Conservation (phyloP, 176 grass and related monocot species). For the Cymbopogon citratus region DNA sequence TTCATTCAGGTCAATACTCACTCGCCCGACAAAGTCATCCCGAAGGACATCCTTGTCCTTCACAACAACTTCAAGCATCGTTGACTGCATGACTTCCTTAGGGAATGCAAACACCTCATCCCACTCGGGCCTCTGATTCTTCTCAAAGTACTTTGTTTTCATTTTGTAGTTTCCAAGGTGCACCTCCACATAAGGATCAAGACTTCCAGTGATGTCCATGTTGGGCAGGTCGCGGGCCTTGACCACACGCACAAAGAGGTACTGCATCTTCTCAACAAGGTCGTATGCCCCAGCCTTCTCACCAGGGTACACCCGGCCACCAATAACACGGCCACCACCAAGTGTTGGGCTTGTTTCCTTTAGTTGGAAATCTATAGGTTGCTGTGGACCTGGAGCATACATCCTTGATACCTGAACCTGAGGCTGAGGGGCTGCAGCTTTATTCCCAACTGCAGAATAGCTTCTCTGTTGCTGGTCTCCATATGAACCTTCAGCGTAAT, state of each 20-base stretch:
- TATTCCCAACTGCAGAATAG: slow-evolving; percentile 25
- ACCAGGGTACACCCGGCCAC: slow-evolving; percentile 57
- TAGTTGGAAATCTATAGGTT: slow-evolving; percentile 71
- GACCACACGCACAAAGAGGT: slow-evolving; percentile 85
- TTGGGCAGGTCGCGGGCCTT: slow-evolving; percentile 75
- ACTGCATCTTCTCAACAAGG: slow-evolving; percentile 94
- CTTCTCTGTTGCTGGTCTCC: slow-evolving; percentile 40
- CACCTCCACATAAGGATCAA: slow-evolving; percentile 82
- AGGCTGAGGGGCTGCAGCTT: slow-evolving; percentile 28
- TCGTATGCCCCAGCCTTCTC: slow-evolving; percentile 82
- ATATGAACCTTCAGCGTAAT: slow-evolving; percentile 23
- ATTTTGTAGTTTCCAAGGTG: slow-evolving; percentile 73
- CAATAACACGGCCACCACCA: slow-evolving; percentile 77
- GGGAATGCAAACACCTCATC: slow-evolving; percentile 87
- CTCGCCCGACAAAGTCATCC: slow-evolving; percentile 59
- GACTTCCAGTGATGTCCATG: slow-evolving; percentile 84
- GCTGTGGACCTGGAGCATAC: slow-evolving; percentile 57
- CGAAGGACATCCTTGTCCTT: slow-evolving; percentile 66
- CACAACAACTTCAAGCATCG: slow-evolving; percentile 47
- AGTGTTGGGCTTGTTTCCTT: slow-evolving; percentile 85
- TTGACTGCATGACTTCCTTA: slow-evolving; percentile 56
- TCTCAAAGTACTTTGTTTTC: slow-evolving; percentile 56
- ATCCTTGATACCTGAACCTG: slow-evolving; percentile 41
- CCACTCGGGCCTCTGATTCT: slow-evolving; percentile 84
- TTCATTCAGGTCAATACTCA: slow-evolving; percentile 69